Evolutionary conservation across 2,329 filamentous ascomycete species (phyloP).

Genomic region (Raffaelea albimanens): DNA sequence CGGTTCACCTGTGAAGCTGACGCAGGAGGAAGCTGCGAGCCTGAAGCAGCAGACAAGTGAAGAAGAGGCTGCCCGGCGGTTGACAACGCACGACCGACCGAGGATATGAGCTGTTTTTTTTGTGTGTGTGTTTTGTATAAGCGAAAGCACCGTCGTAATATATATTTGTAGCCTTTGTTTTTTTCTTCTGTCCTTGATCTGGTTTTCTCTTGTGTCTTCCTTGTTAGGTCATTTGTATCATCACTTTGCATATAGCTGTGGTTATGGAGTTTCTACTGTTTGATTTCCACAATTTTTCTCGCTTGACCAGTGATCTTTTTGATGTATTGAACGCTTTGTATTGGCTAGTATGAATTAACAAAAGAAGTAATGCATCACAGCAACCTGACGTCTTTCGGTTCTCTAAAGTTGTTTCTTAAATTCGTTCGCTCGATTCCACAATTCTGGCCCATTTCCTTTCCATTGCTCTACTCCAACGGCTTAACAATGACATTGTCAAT

Average conservation of each 20-base stretch:
- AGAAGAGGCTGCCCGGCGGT: constrained; percentile 27
- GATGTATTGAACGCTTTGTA: background rate
- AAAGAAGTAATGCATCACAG: background rate
- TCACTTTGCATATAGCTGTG: too few species aligned
- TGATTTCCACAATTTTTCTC: too few species aligned
- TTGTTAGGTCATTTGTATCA: too few species aligned
- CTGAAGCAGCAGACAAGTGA: constrained; percentile 28
- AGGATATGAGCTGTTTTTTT: constrained; percentile 1
- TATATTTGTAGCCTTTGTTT: too few species aligned
- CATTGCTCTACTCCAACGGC: constrained; percentile 18
- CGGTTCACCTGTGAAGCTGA: constrained; percentile 30
- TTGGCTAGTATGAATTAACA: background rate
- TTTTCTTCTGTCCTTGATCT: too few species aligned
- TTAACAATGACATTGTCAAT: constrained; percentile 86
- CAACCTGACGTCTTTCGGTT: too few species aligned
- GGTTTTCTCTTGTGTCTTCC: too few species aligned
- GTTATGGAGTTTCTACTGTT: background rate
- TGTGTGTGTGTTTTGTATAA: too few species aligned
- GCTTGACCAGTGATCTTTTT: too few species aligned
- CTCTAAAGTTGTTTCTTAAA: too few species aligned
- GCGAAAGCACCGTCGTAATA: too few species aligned
- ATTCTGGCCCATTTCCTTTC: background rate
- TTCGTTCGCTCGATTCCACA: too few species aligned
- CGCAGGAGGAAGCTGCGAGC: constrained; percentile 37
- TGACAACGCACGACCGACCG: constrained; percentile 4